Evolutionary conservation across 2,329 filamentous ascomycete genomes (phyloP).

Genomic region (Aspergillus sp.): DNA sequence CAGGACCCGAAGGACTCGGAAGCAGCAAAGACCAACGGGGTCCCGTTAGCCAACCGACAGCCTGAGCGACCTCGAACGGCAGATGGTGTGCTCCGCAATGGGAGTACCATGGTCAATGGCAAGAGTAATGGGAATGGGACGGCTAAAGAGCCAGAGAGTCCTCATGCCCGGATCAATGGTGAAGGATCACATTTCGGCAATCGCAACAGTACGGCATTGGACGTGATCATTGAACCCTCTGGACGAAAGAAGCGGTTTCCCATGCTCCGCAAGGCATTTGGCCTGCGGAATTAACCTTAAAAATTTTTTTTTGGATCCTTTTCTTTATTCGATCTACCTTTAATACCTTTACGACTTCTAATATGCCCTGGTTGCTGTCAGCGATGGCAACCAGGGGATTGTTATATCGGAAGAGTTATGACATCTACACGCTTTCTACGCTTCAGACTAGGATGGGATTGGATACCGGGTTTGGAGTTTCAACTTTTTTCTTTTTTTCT

Average conservation of each 20-base stretch:
- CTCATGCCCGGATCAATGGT: neutral
- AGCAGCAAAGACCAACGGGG: too few relatives aligned
- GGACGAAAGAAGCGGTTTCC: constrained; percentile 45
- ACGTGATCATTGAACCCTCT: constrained; percentile 28
- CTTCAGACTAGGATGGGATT: neutral
- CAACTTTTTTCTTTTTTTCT: neutral
- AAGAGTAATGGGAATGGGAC: neutral
- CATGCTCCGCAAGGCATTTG: constrained; percentile 40
- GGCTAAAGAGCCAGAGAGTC: too few relatives aligned
- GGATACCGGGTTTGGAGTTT: neutral
- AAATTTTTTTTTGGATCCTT: neutral
- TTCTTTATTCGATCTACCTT: too few relatives aligned
- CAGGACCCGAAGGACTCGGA: neutral
- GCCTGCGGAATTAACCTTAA: constrained; percentile 21
- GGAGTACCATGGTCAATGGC: too few relatives aligned
- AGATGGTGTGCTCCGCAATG: too few relatives aligned
- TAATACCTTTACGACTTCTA: too few relatives aligned
- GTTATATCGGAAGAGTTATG: neutral
- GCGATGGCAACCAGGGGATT: neutral
- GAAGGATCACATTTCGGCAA: neutral
- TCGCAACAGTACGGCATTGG: constrained; percentile 9
- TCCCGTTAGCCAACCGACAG: too few relatives aligned
- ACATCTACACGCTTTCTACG: neutral
- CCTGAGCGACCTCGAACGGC: too few relatives aligned
- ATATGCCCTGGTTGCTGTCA: neutral